Conservation (phyloP, 768 basidiomycete species). For the Kwoniella dejecticola region DNA sequence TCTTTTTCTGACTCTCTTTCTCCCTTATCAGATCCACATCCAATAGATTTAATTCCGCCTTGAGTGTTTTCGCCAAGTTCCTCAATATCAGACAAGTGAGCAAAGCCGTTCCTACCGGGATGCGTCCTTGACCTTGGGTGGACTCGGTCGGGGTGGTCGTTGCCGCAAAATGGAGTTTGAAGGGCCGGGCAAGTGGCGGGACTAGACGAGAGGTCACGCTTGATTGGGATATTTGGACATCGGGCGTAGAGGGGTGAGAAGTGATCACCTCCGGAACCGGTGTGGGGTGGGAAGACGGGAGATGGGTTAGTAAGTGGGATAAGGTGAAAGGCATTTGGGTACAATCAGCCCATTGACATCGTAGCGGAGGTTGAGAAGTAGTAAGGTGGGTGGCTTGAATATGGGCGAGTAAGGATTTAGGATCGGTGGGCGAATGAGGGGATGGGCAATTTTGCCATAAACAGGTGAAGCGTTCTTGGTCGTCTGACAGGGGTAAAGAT, state of each 20-base stretch:
- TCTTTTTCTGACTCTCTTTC: constrained; percentile 27
- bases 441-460: constrained; percentile 64
- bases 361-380: constrained; percentile 64
- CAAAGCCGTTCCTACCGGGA: constrained; percentile 60
- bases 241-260: constrained; percentile 30
- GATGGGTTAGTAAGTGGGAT: constrained; percentile 66
- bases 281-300: constrained; percentile 60
- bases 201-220: constrained; percentile 65
- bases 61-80: constrained; percentile 76
- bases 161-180: constrained; percentile 61
- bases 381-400: constrained; percentile 61
- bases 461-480: constrained; percentile 69
- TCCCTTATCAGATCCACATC: constrained; percentile 11
- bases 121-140: constrained; percentile 71
- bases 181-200: constrained; percentile 70
- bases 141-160: constrained; percentile 59
- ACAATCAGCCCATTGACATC: constrained; percentile 18
- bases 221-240: constrained; percentile 12
- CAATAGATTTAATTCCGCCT: constrained; percentile 31
- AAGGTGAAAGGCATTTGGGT: constrained; percentile 58
- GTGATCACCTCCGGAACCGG: constrained; percentile 30
- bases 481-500: constrained; percentile 55
- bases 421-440: constrained; percentile 12
- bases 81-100: constrained; percentile 81
- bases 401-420: constrained; percentile 37